phyloP scores from a whole-genome alignment of 257 asterid species.

The Penstemon davidsonii region DNA sequence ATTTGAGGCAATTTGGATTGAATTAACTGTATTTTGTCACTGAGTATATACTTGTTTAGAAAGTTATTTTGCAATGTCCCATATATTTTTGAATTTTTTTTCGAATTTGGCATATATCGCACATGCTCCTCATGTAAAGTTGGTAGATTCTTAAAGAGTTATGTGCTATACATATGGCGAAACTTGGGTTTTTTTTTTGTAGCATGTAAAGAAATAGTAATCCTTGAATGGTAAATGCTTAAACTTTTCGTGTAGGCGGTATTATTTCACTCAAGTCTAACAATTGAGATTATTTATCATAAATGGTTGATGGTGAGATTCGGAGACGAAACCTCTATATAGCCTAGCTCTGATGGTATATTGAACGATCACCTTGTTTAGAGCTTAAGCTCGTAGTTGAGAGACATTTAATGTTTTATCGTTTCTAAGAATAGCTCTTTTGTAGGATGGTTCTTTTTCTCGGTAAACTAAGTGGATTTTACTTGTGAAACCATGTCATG shows the following conservation, averaged over 20 bases:
- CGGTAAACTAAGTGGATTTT: background rate
- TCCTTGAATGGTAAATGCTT: background rate
- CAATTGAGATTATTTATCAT: too few species aligned
- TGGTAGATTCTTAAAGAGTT: conserved; percentile 8
- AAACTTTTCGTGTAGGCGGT: too few species aligned
- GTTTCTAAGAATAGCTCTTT: too few species aligned
- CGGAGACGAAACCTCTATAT: too few species aligned
- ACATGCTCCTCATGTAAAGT: background rate
- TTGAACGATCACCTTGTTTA: too few species aligned
- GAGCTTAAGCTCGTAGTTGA: too few species aligned
- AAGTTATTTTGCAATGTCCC: background rate
- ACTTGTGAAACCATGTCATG: background rate
- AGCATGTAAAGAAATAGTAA: background rate
- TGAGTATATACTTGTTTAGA: background rate
- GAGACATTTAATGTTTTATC: too few species aligned
- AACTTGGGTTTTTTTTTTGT: background rate
- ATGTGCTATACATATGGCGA: background rate
- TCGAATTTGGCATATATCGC: background rate
- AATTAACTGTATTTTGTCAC: background rate
- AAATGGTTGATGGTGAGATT: too few species aligned
- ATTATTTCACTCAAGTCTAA: too few species aligned
- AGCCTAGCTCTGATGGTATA: too few species aligned
- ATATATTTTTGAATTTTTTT: background rate
- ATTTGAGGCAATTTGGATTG: background rate
- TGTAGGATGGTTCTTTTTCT: background rate